Base-by-base conservation (phyloP, 1,284 basidiomycete genomes). In the Spongiforma sp. region DNA sequence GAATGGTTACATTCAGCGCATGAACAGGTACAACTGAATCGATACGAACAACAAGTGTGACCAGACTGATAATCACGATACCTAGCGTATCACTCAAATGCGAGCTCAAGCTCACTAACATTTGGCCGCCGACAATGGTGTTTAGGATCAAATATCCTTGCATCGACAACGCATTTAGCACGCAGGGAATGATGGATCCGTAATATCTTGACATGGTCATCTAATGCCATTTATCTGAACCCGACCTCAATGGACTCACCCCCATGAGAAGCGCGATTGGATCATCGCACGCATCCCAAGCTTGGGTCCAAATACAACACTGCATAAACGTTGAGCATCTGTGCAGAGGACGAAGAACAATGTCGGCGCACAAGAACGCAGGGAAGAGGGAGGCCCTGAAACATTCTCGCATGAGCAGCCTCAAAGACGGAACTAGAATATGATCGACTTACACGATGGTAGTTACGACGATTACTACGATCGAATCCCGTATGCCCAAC, bases 51-150 rank as follows among this genome's bases (percentile, higher is more conserved):
- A 83, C 79, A 30, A 95, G 80, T 1, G 89, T 87, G 36, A 93
- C 83, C 33, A 91, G 65, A 3, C 86, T 82, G 33, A 94, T 90
- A 62, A 95, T 89, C n/a, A 93, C 89, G 65, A 95, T 95, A 2
- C 94, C 94, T 8, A 92, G 62, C 0, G 85, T 83, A 54, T 82
- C 83, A 63, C 82, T 70, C 21, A 87, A 69, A 61, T 80, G 79
- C 24, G 76, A 73, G 50, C 85, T 89, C 11, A 88, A 86, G 39
- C 87, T 84, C 4, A 87, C 84, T 50, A 94, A 78, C 2, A 88
- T 86, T 73, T 93, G 91, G 0, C 91, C 93, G 8, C 90, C 92
- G 59, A 92, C 81, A 69, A 94, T 93, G 58, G 84, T 86, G 69
- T 90, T 91, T 61, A 95, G 77, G 54, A 92, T 85, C 59, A 90